A percentile compares a stretch with the other conserved stretches of the same genome.
Conservation (phyloP, 202 grass and related monocot genomes). For the Elaeis oleifera region DNA sequence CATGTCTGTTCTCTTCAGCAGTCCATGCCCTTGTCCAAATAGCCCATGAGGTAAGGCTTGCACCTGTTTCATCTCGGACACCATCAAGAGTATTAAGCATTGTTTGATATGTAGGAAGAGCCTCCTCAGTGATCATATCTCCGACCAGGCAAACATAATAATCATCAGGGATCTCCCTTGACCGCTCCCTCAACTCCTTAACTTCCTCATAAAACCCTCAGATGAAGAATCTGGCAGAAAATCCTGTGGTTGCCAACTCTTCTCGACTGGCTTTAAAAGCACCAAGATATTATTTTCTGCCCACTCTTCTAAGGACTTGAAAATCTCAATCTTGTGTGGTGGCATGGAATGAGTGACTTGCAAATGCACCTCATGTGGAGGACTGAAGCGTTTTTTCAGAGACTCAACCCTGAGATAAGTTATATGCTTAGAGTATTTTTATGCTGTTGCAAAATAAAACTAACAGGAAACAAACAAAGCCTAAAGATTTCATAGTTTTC, state of each 20-base stretch:
- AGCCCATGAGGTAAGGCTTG: conserved; percentile 9
- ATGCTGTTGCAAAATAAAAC: too few relatives aligned
- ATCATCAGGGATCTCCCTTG: conserved; percentile 15
- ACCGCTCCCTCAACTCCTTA: conserved; percentile 7
- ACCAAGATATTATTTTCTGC: conserved; percentile 8
- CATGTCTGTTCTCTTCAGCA: too few relatives aligned
- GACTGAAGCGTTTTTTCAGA: conserved; percentile 1
- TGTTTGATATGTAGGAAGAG: conserved; percentile 8
- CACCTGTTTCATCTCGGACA: conserved; percentile 6
- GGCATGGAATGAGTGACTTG: conserved; percentile 16
- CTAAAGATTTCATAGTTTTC: too few relatives aligned
- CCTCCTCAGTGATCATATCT: conserved; percentile 14
- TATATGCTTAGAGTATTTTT: too few relatives aligned
- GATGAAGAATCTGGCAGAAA: conserved; percentile 7
- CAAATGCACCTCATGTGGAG: conserved; percentile 5
- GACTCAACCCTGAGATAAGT: not conserved
- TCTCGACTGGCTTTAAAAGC: conserved; percentile 4
- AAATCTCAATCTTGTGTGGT: conserved; percentile 2
- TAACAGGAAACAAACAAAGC: too few relatives aligned
- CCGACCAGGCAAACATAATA: conserved; percentile 13
- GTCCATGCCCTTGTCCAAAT: conserved; percentile 10
- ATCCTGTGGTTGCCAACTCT: conserved; percentile 11
- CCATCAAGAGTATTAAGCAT: conserved; percentile 10
- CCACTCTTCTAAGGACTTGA: conserved; percentile 8
- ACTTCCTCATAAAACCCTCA: not conserved